These are phyloP conservation scores for Termitomyces titanicus DNA, from an alignment of 768 basidiomycete species.

Conservation along the genomic window DNA sequence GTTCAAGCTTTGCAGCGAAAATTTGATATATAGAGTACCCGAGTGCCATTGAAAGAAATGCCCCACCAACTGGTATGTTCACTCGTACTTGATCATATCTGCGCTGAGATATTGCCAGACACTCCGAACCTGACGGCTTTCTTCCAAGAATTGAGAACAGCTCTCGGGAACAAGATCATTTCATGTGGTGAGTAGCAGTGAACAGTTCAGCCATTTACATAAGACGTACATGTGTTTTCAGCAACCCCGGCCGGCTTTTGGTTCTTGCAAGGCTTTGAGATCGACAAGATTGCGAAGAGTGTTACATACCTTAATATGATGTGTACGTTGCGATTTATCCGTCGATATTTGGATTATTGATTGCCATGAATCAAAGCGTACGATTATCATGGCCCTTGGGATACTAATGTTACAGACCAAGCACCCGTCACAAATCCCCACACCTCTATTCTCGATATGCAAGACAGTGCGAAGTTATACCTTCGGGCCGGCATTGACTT, in stretches of 20 bases:
- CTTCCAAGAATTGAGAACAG: slow-evolving; percentile 16
- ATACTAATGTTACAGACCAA: slow-evolving; percentile 16
- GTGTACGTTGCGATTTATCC: slow-evolving; percentile 8
- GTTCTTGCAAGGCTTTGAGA: slow-evolving; percentile 16
- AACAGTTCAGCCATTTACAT: too few relatives aligned
- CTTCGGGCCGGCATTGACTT: slow-evolving; percentile 18
- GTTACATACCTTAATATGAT: slow-evolving; percentile 22
- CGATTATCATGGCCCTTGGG: slow-evolving; percentile 23
- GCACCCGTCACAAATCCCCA: slow-evolving; percentile 20
- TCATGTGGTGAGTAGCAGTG: slow-evolving; percentile 4
- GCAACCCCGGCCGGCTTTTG: neutral
- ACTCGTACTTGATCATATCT: neutral
- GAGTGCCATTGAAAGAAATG: slow-evolving; percentile 15
- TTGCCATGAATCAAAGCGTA: slow-evolving; percentile 7
- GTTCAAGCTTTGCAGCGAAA: neutral
- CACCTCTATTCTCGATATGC: slow-evolving; percentile 19
- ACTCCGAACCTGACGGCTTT: slow-evolving; percentile 16
- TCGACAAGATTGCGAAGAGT: slow-evolving; percentile 17
- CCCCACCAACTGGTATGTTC: slow-evolving; percentile 7
- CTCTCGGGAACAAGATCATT: slow-evolving; percentile 8
- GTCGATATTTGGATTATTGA: neutral
- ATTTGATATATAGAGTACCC: slow-evolving; percentile 8
- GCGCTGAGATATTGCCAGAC: slow-evolving; percentile 2
- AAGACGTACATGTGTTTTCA: neutral
- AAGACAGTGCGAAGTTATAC: slow-evolving; percentile 15